These are phyloP conservation scores for Tremella mesenterica DNA, from an alignment of 768 basidiomycete genomes.

Conservation along the genomic window DNA sequence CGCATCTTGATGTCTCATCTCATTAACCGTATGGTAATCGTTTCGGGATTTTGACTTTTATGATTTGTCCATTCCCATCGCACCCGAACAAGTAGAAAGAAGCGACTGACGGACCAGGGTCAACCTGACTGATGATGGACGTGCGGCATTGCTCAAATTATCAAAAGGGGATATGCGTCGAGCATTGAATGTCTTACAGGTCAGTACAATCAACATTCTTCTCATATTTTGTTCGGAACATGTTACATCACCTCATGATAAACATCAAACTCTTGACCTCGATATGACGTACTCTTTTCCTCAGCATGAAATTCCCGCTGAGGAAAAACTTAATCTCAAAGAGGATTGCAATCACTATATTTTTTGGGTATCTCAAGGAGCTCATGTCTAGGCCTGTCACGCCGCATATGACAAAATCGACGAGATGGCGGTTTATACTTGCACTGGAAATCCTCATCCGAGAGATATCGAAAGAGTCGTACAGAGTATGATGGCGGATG, in stretches of 20 bases:
- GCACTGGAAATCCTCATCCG: conserved; percentile 94
- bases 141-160: conserved; percentile 80
- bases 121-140: conserved; percentile 75
- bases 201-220: conserved; percentile 16
- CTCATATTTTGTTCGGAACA: neutral
- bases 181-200: conserved; percentile 86
- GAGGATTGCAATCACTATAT: no score
- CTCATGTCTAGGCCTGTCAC: conserved; percentile 64
- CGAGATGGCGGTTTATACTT: conserved; percentile 88
- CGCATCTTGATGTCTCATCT: neutral
- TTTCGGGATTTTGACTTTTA: no score
- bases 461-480: conserved; percentile 88
- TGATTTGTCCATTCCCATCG: neutral
- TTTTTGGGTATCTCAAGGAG: neutral
- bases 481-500: conserved; percentile 88
- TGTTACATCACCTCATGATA: neutral
- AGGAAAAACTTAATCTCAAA: no score
- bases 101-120: conserved; percentile 52
- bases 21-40: no score
- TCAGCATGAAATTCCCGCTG: no score
- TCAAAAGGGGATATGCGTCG: conserved; percentile 94
- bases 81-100: neutral
- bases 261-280: no score
- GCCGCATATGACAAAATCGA: conserved; percentile 85
- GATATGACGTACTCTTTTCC: neutral